These are phyloP conservation scores for Tricholoma sp. DNA, from an alignment of 768 basidiomycete genomes.

Conservation along the genomic window DNA sequence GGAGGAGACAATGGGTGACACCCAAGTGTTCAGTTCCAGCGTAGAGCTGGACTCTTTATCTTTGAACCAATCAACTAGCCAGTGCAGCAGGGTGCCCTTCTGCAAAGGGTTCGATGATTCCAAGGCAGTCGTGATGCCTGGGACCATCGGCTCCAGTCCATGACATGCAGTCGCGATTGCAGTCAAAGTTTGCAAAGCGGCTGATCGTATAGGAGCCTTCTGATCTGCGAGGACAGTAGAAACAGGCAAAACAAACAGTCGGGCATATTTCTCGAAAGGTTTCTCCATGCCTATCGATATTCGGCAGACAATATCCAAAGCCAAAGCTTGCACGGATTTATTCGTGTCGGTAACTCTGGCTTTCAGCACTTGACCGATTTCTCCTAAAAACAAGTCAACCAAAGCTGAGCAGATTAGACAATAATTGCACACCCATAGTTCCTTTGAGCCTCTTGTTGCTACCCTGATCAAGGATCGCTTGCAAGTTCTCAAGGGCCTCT, in stretches of 20 bases:
- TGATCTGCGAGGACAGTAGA: conserved; percentile 88
- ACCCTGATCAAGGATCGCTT: conserved; percentile 83
- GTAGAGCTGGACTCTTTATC: conserved; percentile 47
- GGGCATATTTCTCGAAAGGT: conserved; percentile 86
- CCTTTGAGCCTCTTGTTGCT: conserved; percentile 90
- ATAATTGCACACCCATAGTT: conserved; percentile 62
- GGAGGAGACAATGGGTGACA: conserved; percentile 58
- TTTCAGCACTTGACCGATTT: conserved; percentile 87
- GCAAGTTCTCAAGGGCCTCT: conserved; percentile 84
- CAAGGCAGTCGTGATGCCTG: conserved; percentile 72
- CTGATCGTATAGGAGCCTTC: conserved; percentile 79
- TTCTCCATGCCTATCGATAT: conserved; percentile 94
- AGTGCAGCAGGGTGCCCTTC: conserved; percentile 71
- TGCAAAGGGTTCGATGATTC: conserved; percentile 87
- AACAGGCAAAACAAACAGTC: conserved; percentile 71
- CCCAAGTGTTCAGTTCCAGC: conserved; percentile 71
- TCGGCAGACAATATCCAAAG: conserved; percentile 85
- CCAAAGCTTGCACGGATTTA: conserved; percentile 86
- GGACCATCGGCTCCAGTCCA: conserved; percentile 76
- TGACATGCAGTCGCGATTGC: conserved; percentile 84
- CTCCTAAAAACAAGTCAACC: conserved; percentile 46
- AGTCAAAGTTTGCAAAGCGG: conserved; percentile 72
- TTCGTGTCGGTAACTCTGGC: conserved; percentile 87
- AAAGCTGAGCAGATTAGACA: conserved; percentile 2
- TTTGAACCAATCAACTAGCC: conserved; percentile 79